Evolutionary conservation across 495 filamentous ascomycete species (phyloP).

Genomic region (Peziza echinospora): DNA sequence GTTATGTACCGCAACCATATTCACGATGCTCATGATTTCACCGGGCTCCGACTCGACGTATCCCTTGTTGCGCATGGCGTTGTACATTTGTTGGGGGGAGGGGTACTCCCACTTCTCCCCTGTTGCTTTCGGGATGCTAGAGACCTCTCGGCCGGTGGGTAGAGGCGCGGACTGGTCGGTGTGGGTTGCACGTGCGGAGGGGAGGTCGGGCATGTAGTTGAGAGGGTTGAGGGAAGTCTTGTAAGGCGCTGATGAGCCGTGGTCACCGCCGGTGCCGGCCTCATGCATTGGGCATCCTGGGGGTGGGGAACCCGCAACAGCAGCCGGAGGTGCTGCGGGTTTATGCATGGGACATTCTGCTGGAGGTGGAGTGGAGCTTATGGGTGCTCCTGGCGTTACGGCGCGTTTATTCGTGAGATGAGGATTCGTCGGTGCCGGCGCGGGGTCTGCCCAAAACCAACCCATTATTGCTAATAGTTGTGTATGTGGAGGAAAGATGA

Average conservation of each 20-base stretch:
- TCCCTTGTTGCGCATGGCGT: conserved; percentile 84
- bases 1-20: conserved; percentile 98
- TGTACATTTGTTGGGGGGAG: conserved; percentile 98
- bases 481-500: no score
- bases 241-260: conserved; percentile 24
- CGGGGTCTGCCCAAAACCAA: conserved; percentile 90
- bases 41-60: conserved; percentile 88
- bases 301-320: no score
- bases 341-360: conserved; percentile 95
- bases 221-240: conserved; percentile 85
- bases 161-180: conserved; percentile 49
- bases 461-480: no score
- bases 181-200: conserved; percentile 54
- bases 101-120: conserved; percentile 88
- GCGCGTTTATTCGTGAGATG: conserved; percentile 79
- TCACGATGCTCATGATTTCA: no score
- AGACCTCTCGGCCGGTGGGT: conserved; percentile 58
- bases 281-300: no score
- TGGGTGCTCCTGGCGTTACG: no score
- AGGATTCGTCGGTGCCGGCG: no score
- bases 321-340: no score
- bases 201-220: conserved; percentile 86
- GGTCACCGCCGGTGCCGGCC: conserved; percentile 26
- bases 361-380: no score
- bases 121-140: conserved; percentile 67